Evolutionary conservation across 371 early-diverging fungal species (phyloP).

Genomic region (Lichtheimia hyalospora): DNA sequence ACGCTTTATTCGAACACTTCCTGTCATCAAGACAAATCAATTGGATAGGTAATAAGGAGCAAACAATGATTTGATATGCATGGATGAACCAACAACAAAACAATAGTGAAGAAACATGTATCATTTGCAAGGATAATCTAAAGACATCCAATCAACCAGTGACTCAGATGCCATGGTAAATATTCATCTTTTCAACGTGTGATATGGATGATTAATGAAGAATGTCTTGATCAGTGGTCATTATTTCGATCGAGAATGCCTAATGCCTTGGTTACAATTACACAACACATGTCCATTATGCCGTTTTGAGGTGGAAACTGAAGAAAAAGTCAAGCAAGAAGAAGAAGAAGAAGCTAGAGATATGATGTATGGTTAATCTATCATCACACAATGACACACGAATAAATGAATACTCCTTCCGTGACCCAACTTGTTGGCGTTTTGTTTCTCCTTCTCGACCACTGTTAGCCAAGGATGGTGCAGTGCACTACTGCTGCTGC

Average conservation of each 20-base stretch:
- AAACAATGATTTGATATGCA: neutral
- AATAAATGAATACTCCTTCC: neutral
- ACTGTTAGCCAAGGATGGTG: neutral
- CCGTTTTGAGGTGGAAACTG: constrained; percentile 52
- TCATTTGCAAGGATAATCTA: constrained; percentile 50
- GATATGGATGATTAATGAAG: neutral
- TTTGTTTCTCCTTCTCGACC: neutral
- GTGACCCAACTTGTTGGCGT: neutral
- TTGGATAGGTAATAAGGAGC: constrained; percentile 25
- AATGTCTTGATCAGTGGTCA: constrained; percentile 46
- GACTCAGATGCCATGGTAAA: constrained; percentile 54
- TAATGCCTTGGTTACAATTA: constrained; percentile 59
- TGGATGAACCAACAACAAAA: neutral
- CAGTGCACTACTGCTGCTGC: no score
- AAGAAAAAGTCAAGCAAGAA: constrained; percentile 39
- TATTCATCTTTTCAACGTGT: neutral
- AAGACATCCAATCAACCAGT: constrained; percentile 24
- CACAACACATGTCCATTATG: constrained; percentile 66
- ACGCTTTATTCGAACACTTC: constrained; percentile 38
- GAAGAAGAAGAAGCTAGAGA: constrained; percentile 47
- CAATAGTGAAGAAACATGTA: constrained; percentile 47
- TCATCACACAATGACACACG: neutral
- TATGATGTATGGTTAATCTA: constrained; percentile 47
- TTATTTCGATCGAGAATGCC: constrained; percentile 57
- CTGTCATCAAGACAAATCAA: constrained; percentile 14